phyloP scores from a whole-genome alignment of 208 protist genomes.

The Perkinsela sp. region DNA sequence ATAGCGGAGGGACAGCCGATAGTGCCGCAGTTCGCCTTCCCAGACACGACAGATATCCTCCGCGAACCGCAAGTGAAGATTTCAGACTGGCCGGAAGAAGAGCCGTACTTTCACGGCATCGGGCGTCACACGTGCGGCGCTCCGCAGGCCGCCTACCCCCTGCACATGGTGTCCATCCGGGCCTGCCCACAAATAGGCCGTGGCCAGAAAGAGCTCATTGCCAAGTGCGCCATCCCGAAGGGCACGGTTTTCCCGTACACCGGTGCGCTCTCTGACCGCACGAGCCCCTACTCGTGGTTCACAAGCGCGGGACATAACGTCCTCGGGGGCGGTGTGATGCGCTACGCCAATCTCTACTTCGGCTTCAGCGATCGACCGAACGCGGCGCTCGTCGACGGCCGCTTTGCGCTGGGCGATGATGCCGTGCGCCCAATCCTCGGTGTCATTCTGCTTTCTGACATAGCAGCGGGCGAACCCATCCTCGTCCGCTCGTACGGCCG shows the following conservation, averaged over 20 bases:
- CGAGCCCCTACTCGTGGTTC: not conserved
- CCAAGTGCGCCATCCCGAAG: not conserved
- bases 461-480: not conserved
- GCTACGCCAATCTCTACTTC: not conserved
- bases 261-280: not conserved
- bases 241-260: not conserved
- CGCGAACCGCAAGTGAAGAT: not conserved
- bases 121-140: not conserved
- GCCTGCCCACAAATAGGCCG: not conserved
- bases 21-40: not conserved
- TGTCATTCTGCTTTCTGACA: not conserved
- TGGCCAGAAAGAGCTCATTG: not conserved
- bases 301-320: slow-evolving; percentile 1
- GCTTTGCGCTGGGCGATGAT: not conserved
- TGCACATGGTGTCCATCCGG: not conserved
- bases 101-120: not conserved
- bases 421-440: not conserved
- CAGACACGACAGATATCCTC: not conserved
- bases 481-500: not conserved
- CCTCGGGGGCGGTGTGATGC: not conserved
- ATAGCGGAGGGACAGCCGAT: not conserved
- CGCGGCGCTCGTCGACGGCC: not conserved
- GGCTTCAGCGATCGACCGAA: not conserved
- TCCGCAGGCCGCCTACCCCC: not conserved
- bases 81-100: not conserved